Conservation (phyloP, 148 eudicot genomes). For the Camellia sinensis region DNA sequence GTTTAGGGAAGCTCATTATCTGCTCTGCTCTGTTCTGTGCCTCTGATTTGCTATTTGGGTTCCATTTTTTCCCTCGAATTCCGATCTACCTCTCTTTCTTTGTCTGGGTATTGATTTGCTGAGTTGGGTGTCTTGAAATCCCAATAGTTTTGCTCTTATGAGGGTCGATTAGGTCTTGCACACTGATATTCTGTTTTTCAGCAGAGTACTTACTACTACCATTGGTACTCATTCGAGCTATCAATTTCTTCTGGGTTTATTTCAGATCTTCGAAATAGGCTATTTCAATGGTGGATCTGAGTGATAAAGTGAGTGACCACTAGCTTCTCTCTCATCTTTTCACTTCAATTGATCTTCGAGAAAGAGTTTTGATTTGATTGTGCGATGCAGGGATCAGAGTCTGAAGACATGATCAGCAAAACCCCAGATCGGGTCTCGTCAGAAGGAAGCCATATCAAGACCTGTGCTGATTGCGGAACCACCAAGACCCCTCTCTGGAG, state of each 20-base stretch:
- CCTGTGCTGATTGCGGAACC: slow-evolving; percentile 92
- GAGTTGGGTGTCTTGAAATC: not conserved
- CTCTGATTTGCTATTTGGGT: not conserved
- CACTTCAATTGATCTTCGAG: slow-evolving; percentile 5
- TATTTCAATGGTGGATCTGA: slow-evolving; percentile 60
- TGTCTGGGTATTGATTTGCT: not conserved
- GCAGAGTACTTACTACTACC: not conserved
- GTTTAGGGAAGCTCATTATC: not conserved
- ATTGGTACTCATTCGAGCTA: not conserved
- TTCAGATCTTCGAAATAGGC: slow-evolving; percentile 18
- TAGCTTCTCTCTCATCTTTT: not conserved
- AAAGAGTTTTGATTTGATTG: not conserved
- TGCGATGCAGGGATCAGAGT: slow-evolving; percentile 30
- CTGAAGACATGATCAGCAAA: slow-evolving; percentile 48
- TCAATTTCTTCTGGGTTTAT: slow-evolving; percentile 33
- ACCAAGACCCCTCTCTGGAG: slow-evolving; percentile 97
- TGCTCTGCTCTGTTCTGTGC: not conserved
- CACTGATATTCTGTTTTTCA: not conserved
- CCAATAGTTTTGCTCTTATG: not conserved
- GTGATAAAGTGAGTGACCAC: slow-evolving; percentile 69
- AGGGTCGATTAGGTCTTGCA: not conserved
- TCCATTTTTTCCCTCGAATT: not conserved
- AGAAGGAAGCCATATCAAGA: slow-evolving; percentile 49
- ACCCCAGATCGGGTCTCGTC: slow-evolving; percentile 41
- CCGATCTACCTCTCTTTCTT: not conserved